Conservation (phyloP, 192 early-diverging fungal genomes). For the Entrophospora sp. region DNA sequence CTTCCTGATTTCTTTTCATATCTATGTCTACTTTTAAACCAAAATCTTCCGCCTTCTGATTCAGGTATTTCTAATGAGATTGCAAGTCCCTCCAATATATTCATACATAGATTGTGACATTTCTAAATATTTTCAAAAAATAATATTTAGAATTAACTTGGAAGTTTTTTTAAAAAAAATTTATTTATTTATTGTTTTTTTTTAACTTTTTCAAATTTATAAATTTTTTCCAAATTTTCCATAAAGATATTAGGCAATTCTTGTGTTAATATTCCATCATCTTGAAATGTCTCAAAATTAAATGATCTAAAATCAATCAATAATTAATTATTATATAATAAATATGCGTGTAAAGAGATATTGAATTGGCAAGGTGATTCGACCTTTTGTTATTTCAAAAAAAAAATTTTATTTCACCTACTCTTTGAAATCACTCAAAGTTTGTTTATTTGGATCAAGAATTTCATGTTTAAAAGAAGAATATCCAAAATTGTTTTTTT, state of each 20-base stretch:
- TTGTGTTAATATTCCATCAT: conserved; percentile 26
- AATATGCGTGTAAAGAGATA: background rate
- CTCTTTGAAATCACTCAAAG: conserved; percentile 54
- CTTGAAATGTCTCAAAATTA: conserved; percentile 39
- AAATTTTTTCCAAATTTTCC: conserved; percentile 16
- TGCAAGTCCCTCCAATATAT: conserved; percentile 49
- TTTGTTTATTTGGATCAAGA: conserved; percentile 41
- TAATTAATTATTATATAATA: background rate
- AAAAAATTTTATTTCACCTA: conserved; percentile 22
- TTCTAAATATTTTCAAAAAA: conserved; percentile 23
- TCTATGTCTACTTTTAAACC: conserved; percentile 38
- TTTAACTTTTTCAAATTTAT: conserved; percentile 29
- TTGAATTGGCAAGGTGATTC: too few relatives aligned
- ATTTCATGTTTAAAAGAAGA: conserved; percentile 43
- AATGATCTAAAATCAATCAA: conserved; percentile 39
- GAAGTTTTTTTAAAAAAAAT: too few relatives aligned
- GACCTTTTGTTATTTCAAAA: background rate
- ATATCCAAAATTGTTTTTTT: conserved; percentile 45
- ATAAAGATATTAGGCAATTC: conserved; percentile 28
- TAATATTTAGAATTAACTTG: background rate
- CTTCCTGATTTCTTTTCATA: conserved; percentile 37
- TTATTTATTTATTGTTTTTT: background rate
- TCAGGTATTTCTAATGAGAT: conserved; percentile 53
- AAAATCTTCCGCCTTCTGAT: conserved; percentile 41
- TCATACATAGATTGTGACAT: conserved; percentile 38